phyloP scores from a whole-genome alignment of 2,329 filamentous ascomycete genomes.

The Proliferodiscus dingleyae region DNA sequence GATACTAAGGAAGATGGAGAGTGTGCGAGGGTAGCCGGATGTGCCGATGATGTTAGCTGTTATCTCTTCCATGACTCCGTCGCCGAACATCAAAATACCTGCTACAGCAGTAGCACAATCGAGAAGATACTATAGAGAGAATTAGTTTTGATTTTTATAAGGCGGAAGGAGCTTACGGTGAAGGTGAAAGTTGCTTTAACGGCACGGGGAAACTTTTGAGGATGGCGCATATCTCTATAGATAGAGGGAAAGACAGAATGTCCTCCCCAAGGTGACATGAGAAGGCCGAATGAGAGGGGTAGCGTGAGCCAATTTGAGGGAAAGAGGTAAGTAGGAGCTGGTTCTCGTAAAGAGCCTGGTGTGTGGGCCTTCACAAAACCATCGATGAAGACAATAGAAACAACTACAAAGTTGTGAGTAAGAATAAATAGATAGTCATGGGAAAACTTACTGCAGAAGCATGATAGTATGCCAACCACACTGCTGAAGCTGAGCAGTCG shows the following conservation, averaged over 20 bases:
- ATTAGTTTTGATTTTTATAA: background rate
- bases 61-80: constrained; percentile 80
- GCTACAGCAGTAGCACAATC: constrained; percentile 78
- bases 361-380: constrained; percentile 75
- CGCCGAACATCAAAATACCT: constrained; percentile 92
- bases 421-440: background rate
- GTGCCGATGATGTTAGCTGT: constrained; percentile 82
- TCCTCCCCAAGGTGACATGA: constrained; percentile 78
- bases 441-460: constrained; percentile 71
- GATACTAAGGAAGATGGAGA: constrained; percentile 76
- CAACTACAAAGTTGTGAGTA: constrained; percentile 52
- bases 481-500: constrained; percentile 84
- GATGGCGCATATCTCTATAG: constrained; percentile 70
- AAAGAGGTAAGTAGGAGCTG: constrained; percentile 74
- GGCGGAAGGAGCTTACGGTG: constrained; percentile 53
- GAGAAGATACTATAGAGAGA: constrained; percentile 57
- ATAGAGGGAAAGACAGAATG: constrained; percentile 74
- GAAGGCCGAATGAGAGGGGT: constrained; percentile 80
- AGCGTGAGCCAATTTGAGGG: constrained; percentile 80
- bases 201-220: constrained; percentile 63
- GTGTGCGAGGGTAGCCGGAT: constrained; percentile 63
- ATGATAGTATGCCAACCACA: constrained; percentile 86
- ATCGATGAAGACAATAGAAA: constrained; percentile 76
- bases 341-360: constrained; percentile 79
- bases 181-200: constrained; percentile 80